Conservation (phyloP, 768 basidiomycete genomes). For the Rhodotorula sphaerocarpa region DNA sequence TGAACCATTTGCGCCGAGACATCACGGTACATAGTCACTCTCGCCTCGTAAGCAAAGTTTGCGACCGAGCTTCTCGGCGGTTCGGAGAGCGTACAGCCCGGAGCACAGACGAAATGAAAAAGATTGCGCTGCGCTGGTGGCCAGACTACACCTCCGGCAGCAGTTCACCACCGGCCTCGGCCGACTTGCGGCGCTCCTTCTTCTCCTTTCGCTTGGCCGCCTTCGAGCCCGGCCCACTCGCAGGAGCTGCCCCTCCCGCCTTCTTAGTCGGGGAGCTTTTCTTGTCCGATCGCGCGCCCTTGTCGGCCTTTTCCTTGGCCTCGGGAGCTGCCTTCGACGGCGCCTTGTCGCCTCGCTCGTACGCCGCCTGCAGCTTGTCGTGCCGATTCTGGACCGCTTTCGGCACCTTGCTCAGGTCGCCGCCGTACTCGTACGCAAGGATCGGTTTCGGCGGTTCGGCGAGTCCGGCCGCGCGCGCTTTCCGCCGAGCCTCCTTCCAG, state of each 20-base stretch:
- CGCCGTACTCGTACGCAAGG: conserved; percentile 29
- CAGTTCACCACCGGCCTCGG: not conserved
- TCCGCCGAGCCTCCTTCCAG: conserved; percentile 26
- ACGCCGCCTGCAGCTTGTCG: too few species aligned
- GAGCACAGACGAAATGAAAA: too few species aligned
- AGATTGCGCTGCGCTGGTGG: not conserved
- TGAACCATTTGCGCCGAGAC: too few species aligned
- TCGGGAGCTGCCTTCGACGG: too few species aligned
- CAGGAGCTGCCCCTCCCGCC: not conserved
- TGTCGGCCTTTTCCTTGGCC: not conserved
- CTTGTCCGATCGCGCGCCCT: not conserved
- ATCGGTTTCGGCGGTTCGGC: conserved; percentile 15
- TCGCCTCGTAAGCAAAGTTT: too few species aligned
- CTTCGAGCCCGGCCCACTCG: not conserved
- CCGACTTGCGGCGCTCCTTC: conserved; percentile 3
- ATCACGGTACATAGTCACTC: too few species aligned
- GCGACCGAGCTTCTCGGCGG: too few species aligned
- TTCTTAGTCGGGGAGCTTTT: not conserved
- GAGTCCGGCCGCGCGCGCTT: conserved; percentile 13
- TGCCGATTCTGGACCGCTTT: too few species aligned
- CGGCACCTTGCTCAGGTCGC: conserved; percentile 12
- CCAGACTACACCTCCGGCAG: not conserved
- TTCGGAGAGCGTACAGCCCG: too few species aligned
- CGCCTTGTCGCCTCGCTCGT: too few species aligned
- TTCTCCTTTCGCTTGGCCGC: conserved; percentile 6